Evolutionary conservation across 495 filamentous ascomycete species (phyloP).

Genomic region (Barbatosphaeria neglecta): DNA sequence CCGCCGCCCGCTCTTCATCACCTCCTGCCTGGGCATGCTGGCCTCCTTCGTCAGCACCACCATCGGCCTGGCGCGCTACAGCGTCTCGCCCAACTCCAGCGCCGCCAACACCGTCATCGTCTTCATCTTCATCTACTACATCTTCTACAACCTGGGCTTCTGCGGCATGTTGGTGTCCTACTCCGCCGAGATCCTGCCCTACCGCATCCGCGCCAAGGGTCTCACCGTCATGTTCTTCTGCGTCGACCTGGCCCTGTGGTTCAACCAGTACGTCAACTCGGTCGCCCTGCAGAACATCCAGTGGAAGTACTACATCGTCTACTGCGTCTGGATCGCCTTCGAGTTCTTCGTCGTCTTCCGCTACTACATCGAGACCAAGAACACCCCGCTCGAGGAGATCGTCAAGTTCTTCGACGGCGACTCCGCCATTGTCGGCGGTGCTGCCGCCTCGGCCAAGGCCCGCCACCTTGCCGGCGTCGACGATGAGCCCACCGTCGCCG

Average conservation of each 20-base stretch:
- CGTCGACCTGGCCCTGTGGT: slow-evolving; percentile 31
- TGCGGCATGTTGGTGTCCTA: slow-evolving; percentile 28
- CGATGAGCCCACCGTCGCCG: slow-evolving; percentile 1
- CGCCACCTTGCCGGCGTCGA: slow-evolving; percentile 4
- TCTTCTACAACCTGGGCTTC: slow-evolving; percentile 43
- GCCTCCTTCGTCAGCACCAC: slow-evolving; percentile 39
- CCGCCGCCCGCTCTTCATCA: slow-evolving; percentile 34
- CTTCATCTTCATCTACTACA: slow-evolving; percentile 41
- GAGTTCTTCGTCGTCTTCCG: slow-evolving; percentile 31
- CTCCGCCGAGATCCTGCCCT: slow-evolving; percentile 31
- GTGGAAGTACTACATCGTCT: slow-evolving; percentile 33
- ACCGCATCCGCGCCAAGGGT: slow-evolving; percentile 29
- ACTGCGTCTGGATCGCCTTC: slow-evolving; percentile 28
- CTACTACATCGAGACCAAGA: slow-evolving; percentile 38
- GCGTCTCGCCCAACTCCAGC: slow-evolving; percentile 8
- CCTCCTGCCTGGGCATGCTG: slow-evolving; percentile 41
- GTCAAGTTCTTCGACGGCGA: slow-evolving; percentile 33
- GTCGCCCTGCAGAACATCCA: slow-evolving; percentile 27
- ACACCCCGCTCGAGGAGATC: slow-evolving; percentile 38
- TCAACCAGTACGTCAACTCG: slow-evolving; percentile 40
- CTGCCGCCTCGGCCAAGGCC: slow-evolving; percentile 7
- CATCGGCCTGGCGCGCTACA: slow-evolving; percentile 37
- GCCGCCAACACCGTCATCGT: slow-evolving; percentile 25
- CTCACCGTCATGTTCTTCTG: slow-evolving; percentile 35
- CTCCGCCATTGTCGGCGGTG: slow-evolving; percentile 2